Evolutionary conservation across 345 rosid species (phyloP).

Genomic region (Lepidium aucheri): DNA sequence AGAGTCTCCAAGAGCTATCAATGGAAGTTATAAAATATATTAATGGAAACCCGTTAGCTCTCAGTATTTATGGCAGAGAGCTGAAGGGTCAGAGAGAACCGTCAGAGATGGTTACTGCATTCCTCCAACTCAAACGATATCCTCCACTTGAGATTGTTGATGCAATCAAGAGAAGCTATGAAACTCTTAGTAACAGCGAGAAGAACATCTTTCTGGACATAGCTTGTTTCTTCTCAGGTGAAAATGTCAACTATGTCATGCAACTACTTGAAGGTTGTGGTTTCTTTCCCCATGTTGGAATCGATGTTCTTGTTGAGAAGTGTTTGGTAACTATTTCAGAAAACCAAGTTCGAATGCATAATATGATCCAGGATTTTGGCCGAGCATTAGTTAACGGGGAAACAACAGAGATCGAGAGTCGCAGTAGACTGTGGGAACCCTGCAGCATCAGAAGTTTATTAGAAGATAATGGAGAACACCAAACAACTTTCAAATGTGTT

Average conservation of each 20-base stretch:
- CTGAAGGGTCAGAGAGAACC: neutral
- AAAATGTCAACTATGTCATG: neutral
- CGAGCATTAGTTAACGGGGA: neutral
- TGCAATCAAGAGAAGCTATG: conserved; percentile 17
- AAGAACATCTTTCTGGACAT: neutral
- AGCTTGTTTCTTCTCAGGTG: neutral
- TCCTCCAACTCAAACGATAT: neutral
- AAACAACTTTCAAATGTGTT: neutral
- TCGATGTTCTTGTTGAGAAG: conserved; percentile 15
- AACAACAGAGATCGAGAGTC: neutral
- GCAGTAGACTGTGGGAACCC: conserved; percentile 6
- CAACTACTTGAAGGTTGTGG: conserved; percentile 8
- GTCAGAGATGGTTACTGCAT: neutral
- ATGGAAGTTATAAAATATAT: neutral
- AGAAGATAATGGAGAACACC: neutral
- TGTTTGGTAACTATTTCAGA: neutral
- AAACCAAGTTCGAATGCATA: neutral
- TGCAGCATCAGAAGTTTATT: neutral
- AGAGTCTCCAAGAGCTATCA: neutral
- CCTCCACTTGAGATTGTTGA: neutral
- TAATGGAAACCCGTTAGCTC: conserved; percentile 3
- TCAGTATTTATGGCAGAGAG: neutral
- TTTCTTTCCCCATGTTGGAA: neutral
- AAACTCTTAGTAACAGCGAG: neutral
- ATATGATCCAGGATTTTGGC: conserved; percentile 4